phyloP scores from a whole-genome alignment of 2,329 filamentous ascomycete species.

The Xylaria sp. region DNA sequence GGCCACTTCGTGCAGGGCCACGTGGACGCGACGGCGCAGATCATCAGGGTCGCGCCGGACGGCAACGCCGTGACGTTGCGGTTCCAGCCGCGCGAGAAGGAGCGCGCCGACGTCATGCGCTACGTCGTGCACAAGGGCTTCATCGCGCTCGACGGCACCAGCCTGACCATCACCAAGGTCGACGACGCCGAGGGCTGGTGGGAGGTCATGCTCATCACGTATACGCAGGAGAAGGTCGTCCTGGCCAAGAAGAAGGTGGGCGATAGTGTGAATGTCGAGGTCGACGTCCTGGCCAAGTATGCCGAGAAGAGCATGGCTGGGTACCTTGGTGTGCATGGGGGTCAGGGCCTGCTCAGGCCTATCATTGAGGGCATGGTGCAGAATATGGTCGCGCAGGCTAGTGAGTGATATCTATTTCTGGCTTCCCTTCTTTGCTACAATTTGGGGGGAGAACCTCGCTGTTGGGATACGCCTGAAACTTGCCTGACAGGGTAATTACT shows the following conservation, averaged over 20 bases:
- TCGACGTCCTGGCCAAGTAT: conserved; percentile 88
- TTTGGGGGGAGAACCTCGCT: not conserved
- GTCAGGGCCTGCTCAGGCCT: conserved; percentile 61
- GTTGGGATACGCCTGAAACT: conserved; percentile 26
- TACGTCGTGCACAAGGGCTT: conserved; percentile 98
- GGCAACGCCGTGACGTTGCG: conserved; percentile 91
- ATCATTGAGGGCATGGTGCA: conserved; percentile 78
- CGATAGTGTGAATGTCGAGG: conserved; percentile 89
- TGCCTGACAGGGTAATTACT: not conserved
- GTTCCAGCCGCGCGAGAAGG: conserved; percentile 69
- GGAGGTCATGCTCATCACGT: conserved; percentile 98
- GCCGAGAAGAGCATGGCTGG: conserved; percentile 85
- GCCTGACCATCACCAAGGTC: conserved; percentile 89
- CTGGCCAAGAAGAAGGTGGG: conserved; percentile 81
- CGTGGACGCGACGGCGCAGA: conserved; percentile 87
- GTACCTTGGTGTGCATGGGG: conserved; percentile 71
- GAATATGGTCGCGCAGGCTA: conserved; percentile 77
- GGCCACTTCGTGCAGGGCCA: conserved; percentile 98
- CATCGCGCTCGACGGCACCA: conserved; percentile 92
- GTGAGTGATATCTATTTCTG: conserved; percentile 46
- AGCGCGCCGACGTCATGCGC: conserved; percentile 65
- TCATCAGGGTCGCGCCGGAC: conserved; percentile 78
- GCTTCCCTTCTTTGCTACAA: not conserved
- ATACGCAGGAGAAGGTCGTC: conserved; percentile 93
- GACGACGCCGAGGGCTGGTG: conserved; percentile 82